Conservation (phyloP, 345 rosid species). For the Lagerstroemia speciosa region DNA sequence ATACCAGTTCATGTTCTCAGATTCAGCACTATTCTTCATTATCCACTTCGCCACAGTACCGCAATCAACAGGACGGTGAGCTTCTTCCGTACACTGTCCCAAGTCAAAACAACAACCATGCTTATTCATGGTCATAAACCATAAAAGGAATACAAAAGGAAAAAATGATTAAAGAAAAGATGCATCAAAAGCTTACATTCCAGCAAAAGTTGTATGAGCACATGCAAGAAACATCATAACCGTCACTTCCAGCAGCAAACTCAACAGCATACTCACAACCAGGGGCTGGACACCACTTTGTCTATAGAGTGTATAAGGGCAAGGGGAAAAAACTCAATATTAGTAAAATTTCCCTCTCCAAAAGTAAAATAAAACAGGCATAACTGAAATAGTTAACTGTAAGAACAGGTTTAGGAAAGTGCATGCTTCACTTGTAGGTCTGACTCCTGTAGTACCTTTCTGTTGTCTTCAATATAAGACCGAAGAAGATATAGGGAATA, state of each 20-base stretch:
- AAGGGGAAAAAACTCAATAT: not conserved
- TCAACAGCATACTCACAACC: conserved; percentile 91
- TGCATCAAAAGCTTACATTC: conserved; percentile 39
- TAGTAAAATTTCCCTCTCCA: not conserved
- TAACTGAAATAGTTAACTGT: not conserved
- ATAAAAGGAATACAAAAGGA: not conserved
- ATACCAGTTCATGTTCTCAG: conserved; percentile 98
- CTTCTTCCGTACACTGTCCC: conserved; percentile 91
- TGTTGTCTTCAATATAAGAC: conserved; percentile 86
- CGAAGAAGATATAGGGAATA: conserved; percentile 80
- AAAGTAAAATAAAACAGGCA: not conserved
- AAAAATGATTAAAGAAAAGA: not conserved
- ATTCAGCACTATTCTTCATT: conserved; percentile 88
- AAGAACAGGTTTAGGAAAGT: not conserved
- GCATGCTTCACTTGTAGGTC: not conserved
- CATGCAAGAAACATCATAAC: conserved; percentile 65
- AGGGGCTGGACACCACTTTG: conserved; percentile 99
- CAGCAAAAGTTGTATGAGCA: conserved; percentile 86
- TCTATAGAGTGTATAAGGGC: conserved; percentile 26
- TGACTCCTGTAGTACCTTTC: conserved; percentile 49
- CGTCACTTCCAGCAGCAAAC: conserved; percentile 66
- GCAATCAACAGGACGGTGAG: conserved; percentile 99
- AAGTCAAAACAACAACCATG: conserved; percentile 4
- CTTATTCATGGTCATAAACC: not conserved
- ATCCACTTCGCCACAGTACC: conserved; percentile 86